A percentile compares a stretch with the other conserved stretches of the same genome.
Evolutionary conservation across 2,329 filamentous ascomycete species (phyloP).

Genomic region (Aureobasidium sp.): DNA sequence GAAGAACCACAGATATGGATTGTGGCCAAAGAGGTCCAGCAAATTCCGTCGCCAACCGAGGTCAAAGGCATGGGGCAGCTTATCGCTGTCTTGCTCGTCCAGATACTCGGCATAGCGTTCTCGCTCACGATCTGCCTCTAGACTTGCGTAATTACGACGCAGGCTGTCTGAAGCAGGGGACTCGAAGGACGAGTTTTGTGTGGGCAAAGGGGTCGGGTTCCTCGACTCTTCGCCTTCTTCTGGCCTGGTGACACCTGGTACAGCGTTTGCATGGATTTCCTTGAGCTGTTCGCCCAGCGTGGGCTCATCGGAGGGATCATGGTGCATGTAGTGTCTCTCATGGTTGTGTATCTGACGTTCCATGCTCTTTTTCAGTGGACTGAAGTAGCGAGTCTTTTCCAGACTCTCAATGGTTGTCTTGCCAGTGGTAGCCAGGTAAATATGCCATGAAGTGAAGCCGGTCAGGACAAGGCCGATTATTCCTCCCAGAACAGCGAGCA

Average conservation of each 20-base stretch:
- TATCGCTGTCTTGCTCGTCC: conserved; percentile 80
- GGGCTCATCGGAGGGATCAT: conserved; percentile 18
- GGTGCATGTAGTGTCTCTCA: conserved; percentile 7
- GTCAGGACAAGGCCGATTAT: conserved; percentile 86
- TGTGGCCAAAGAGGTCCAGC: conserved; percentile 70
- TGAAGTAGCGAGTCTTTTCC: conserved; percentile 91
- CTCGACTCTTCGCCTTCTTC: conserved; percentile 65
- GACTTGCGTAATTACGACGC: conserved; percentile 42
- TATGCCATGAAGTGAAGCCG: conserved; percentile 88
- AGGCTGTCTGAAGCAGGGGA: conserved; percentile 41
- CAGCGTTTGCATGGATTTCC: conserved; percentile 73
- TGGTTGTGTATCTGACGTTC: conserved; percentile 51
- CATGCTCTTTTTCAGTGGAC: conserved; percentile 65
- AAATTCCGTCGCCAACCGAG: conserved; percentile 78
- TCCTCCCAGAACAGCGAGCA: conserved; percentile 77
- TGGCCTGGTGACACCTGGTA: conserved; percentile 71
- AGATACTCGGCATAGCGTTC: conserved; percentile 73
- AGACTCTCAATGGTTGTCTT: conserved; percentile 95
- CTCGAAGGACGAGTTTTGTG: conserved; percentile 23
- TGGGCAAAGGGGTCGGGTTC: conserved; percentile 23
- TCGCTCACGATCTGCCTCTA: conserved; percentile 58
- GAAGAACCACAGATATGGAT: conserved; percentile 65
- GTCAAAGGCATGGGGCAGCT: conserved; percentile 89
- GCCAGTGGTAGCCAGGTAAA: conserved; percentile 68
- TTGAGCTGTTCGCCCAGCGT: conserved; percentile 63